Conservation (phyloP, 495 filamentous ascomycete species). For the Aeminium ludgeri region DNA sequence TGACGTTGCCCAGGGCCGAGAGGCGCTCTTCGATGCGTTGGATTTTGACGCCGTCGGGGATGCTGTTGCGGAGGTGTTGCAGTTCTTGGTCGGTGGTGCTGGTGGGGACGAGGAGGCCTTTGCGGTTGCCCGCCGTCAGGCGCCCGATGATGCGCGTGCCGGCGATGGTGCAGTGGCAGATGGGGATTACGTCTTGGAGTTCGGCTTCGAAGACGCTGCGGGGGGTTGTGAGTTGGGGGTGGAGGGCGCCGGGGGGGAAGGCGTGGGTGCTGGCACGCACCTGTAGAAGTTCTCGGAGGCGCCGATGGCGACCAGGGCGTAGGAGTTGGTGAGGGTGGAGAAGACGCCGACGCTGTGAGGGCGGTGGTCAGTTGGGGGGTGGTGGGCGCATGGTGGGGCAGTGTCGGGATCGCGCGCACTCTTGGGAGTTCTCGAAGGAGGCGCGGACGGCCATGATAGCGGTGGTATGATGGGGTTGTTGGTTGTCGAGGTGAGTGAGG, state of each 20-base stretch:
- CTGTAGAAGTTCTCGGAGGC: slow-evolving; percentile 96
- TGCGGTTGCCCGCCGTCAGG: slow-evolving; percentile 89
- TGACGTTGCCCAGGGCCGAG: slow-evolving; percentile 91
- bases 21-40: slow-evolving; percentile 92
- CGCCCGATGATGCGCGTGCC: slow-evolving; percentile 90
- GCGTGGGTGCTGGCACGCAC: slow-evolving; percentile 18
- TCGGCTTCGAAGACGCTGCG: slow-evolving; percentile 78
- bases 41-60: slow-evolving; percentile 82
- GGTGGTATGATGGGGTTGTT: background rate
- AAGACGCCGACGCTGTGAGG: slow-evolving; percentile 78
- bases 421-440: slow-evolving; percentile 95
- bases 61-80: slow-evolving; percentile 82
- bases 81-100: slow-evolving; percentile 95
- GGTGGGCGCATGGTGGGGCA: background rate
- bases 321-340: slow-evolving; percentile 87
- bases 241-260: background rate
- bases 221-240: background rate
- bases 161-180: slow-evolving; percentile 93
- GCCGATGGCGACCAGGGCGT: slow-evolving; percentile 79
- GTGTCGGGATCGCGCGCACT: slow-evolving; percentile 38
- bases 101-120: slow-evolving; percentile 90
- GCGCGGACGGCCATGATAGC: slow-evolving; percentile 29
- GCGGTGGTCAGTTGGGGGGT: background rate
- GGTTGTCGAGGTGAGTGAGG: background rate
- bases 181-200: slow-evolving; percentile 91